Evolutionary conservation across 345 rosid genomes (phyloP), one percentile per base, ranked within the genome.

Genomic region (Heritiera fomes): DNA sequence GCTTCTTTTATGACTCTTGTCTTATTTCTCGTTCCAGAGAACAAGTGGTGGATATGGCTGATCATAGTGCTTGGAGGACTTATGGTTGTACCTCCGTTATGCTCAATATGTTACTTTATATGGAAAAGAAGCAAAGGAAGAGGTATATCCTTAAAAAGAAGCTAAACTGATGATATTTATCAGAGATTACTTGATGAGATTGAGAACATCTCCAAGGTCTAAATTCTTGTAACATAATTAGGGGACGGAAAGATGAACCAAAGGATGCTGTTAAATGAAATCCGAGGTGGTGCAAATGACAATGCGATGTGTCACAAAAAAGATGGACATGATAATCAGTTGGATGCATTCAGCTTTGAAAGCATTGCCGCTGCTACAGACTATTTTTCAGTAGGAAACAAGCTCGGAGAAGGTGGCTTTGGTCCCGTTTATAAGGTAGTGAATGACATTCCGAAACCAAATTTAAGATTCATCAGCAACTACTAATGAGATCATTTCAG

Each of bases 351-450:
- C 62, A 80, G 18, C 49, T 70, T 87, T 60, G 55, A 74, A 69
- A 52, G 69, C 71, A n/a, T 83, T 43, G 74, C 76, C 58, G 65
- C 30, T 68, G 84, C 86, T 69, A 82, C 88, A 11, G 68, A 76
- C 67, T 50, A 78, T 68, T 87, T 87, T 58, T 23, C 79, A 8
- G 6, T n/a, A 3, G 43, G 38, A 15, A 83, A 78, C 59, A 78
- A 83, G 66, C 81, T 85, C 2, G 89, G 89, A 20, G 70, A 84
- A 74, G 89, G 87, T 6, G 86, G 89, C 23, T 87, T 87, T 38
- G 89, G 87, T 43, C 83, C 87, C 0, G 87, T 86, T 1, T 86
- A 84, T 79, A 75, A 20, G 86, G 90, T 85, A 82, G 50, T 55
- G 15, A 12, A 41, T 34, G 46, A 58, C 5, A 38, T 14, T n/a